Evolutionary conservation across 805 yeast species (phyloP), one percentile per base, ranked within the genome.

Genomic region (Starmerella bombicola): DNA sequence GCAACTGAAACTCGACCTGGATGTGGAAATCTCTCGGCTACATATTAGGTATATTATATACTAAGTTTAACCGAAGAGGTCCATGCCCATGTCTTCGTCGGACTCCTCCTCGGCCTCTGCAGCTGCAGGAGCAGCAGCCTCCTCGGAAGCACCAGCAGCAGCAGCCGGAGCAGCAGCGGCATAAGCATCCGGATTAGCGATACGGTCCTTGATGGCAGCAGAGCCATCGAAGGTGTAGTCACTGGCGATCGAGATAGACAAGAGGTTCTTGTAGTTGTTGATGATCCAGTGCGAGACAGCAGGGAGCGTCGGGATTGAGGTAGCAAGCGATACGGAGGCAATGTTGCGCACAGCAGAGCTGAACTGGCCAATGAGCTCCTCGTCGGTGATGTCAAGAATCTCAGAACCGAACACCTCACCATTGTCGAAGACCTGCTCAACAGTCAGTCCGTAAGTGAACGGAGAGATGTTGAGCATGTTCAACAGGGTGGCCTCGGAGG

Each of bases 381-480:
- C 95, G 66, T 91, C 97, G 61, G 96, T 83, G 76, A 91, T 86
- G 71, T 91, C 99, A 72, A 91, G 80, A 77, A 91, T 81, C 57
- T 83, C 70, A 50, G 95, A 68, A 70, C 94, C 88, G 94, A 91
- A 91, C 62, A 86, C 78, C 73, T 91, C 95, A 67, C 98, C 98
- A 59, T 86, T 79, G 74, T 86, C 95, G 81, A 82, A 91, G 66
- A 91, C 96, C 74, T 85, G 94, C 64, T 80, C 83, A 64, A 91
- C 80, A 62, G 85, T 69, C 79, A 91, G 71, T 84, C 98, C 99
- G 70, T 82, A 91, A 63, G 97, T 84, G 80, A 91, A 91, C 62
- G 99, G 99, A 70, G 99, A 91, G 67, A 91, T 91, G 91, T 88
- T 79, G 74, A 91, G 79, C 97, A 91, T 83, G 85, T 91, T 91